A percentile compares a stretch with the other conserved stretches of the same genome.
Evolutionary conservation across 768 basidiomycete genomes (phyloP).

Genomic region (Trametes sanguinea): DNA sequence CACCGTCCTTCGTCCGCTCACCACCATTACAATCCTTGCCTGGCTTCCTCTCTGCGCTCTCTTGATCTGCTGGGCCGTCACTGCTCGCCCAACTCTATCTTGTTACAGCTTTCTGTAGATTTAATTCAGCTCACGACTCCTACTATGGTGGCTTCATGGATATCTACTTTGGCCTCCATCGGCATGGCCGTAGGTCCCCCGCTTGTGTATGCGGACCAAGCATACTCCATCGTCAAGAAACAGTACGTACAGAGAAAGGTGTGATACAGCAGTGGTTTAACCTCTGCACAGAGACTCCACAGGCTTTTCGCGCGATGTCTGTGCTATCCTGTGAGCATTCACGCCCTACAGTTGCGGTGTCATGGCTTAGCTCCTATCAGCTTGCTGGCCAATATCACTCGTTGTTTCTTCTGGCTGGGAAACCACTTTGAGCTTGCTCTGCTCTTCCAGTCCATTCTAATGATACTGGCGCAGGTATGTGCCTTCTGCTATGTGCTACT

Average conservation of each 20-base stretch:
- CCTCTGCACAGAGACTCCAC: constrained; percentile 63
- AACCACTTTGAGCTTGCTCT: constrained; percentile 74
- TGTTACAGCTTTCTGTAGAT: no score
- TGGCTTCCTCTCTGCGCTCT: no score
- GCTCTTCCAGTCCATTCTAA: constrained; percentile 78
- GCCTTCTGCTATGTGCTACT: neutral
- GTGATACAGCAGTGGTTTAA: neutral
- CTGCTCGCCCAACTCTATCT: no score
- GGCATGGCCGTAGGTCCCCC: constrained; percentile 88
- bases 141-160: constrained; percentile 55
- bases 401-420: constrained; percentile 92
- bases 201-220: constrained; percentile 83
- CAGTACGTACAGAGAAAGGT: constrained; percentile 44
- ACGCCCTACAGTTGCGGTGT: neutral
- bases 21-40: no score
- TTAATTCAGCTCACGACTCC: neutral
- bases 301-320: constrained; percentile 85
- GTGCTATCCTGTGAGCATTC: constrained; percentile 69
- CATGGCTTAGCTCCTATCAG: constrained; percentile 36
- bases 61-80: no score
- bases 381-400: constrained; percentile 79
- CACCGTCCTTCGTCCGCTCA: no score
- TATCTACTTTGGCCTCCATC: constrained; percentile 66
- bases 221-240: constrained; percentile 77
- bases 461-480: constrained; percentile 81